These are phyloP conservation scores for Jacaranda mimosifolia DNA, from an alignment of 257 asterid species.

Conservation along the genomic window DNA sequence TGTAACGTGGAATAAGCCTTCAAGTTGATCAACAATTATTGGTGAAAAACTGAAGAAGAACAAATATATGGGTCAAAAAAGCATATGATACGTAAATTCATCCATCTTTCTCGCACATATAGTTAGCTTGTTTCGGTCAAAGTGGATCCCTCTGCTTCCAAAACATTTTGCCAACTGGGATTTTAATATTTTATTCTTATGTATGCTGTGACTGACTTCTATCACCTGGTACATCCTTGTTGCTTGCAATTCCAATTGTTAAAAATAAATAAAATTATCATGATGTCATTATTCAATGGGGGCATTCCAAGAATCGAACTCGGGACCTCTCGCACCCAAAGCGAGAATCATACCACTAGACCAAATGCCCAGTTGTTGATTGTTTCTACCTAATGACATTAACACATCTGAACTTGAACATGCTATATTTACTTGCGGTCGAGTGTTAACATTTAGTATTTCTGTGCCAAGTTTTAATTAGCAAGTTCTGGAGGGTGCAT, in stretches of 20 bases:
- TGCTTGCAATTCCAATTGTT: too few relatives aligned
- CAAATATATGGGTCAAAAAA: not conserved
- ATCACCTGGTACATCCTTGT: not conserved
- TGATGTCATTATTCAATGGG: conserved; percentile 34
- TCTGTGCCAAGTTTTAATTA: not conserved
- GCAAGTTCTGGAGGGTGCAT: not conserved
- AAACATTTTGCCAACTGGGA: not conserved
- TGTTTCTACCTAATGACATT: not conserved
- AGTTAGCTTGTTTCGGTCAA: not conserved
- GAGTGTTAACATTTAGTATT: not conserved
- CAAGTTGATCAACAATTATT: not conserved
- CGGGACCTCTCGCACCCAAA: conserved; percentile 92
- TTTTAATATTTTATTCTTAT: not conserved
- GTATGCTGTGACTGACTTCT: not conserved
- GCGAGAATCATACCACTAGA: conserved; percentile 95
- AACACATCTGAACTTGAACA: not conserved
- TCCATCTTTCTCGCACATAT: not conserved
- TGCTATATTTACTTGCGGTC: not conserved
- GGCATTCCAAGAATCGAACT: conserved; percentile 93
- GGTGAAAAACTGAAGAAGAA: not conserved
- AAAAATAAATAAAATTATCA: not conserved
- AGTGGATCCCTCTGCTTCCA: not conserved
- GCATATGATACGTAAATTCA: not conserved
- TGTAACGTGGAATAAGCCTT: not conserved
- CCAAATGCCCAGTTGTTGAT: conserved; percentile 67